Evolutionary conservation across 305 asterid genomes (phyloP).

Genomic region (Fraxinus dipetala): DNA sequence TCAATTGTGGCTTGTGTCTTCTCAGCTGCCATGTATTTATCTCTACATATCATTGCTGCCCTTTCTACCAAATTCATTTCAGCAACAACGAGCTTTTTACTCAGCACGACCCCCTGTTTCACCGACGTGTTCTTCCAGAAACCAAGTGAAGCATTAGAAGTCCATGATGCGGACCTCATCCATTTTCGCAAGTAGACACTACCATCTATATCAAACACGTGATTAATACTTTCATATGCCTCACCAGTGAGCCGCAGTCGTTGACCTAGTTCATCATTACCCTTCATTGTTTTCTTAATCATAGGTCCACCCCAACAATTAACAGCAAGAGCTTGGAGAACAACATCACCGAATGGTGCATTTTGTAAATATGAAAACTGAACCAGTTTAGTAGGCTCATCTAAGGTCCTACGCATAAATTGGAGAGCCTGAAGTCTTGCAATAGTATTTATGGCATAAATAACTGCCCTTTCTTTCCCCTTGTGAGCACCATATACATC

Average conservation of each 20-base stretch:
- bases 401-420: slow-evolving; percentile 61
- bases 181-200: slow-evolving; percentile 80
- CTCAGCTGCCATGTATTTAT: slow-evolving; percentile 64
- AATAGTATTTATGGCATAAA: slow-evolving; percentile 57
- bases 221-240: slow-evolving; percentile 40
- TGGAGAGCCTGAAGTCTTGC: slow-evolving; percentile 92
- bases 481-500: slow-evolving; percentile 69
- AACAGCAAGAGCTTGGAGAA: slow-evolving; percentile 83
- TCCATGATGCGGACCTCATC: slow-evolving; percentile 87
- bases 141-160: slow-evolving; percentile 60
- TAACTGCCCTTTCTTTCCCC: slow-evolving; percentile 64
- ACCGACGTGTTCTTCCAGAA: slow-evolving; percentile 63
- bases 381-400: slow-evolving; percentile 80
- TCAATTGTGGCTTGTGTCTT: slow-evolving; percentile 93
- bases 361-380: slow-evolving; percentile 63
- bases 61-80: slow-evolving; percentile 65
- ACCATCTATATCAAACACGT: slow-evolving; percentile 74
- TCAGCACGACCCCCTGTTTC: slow-evolving; percentile 60
- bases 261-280: slow-evolving; percentile 30
- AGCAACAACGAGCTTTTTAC: slow-evolving; percentile 74
- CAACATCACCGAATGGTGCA: slow-evolving; percentile 80
- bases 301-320: slow-evolving; percentile 86
- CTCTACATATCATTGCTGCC: slow-evolving; percentile 73
- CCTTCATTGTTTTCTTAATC: slow-evolving; percentile 37
- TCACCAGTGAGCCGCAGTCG: slow-evolving; percentile 36